Conservation (phyloP, 306 rosid genomes). For the Vigna radiata region DNA sequence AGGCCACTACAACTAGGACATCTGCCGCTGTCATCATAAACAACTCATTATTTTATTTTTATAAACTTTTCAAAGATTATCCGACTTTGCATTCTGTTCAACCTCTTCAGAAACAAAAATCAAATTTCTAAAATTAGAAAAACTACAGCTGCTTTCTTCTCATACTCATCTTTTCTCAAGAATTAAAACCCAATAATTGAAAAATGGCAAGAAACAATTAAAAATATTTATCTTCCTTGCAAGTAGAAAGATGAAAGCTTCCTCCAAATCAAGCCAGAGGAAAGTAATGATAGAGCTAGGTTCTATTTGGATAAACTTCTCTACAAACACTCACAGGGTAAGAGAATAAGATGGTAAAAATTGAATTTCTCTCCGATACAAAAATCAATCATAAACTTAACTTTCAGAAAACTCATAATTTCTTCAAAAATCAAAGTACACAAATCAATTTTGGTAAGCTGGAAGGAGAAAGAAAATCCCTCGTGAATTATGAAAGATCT, state of each 20-base stretch:
- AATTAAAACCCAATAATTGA: background rate
- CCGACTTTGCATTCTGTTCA: constrained; percentile 1
- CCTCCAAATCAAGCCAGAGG: background rate
- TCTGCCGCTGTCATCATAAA: constrained; percentile 23
- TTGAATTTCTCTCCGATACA: background rate
- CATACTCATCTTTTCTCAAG: background rate
- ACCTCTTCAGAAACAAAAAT: background rate
- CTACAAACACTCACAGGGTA: background rate
- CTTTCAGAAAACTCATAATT: background rate
- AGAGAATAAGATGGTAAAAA: background rate
- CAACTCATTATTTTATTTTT: background rate
- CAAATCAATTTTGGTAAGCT: background rate
- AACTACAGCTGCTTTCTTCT: background rate
- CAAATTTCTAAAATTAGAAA: background rate
- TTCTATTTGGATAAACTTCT: background rate
- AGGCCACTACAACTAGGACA: background rate
- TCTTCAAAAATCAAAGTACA: background rate
- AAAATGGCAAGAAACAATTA: background rate
- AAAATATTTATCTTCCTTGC: background rate
- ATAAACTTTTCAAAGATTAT: background rate
- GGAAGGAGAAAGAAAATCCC: background rate
- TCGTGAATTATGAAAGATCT: background rate
- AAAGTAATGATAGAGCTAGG: background rate
- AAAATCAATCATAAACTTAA: background rate
- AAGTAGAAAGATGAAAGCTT: background rate